These are phyloP conservation scores for Cladorrhinum samala DNA, from an alignment of 495 filamentous ascomycete species.

Conservation along the genomic window DNA sequence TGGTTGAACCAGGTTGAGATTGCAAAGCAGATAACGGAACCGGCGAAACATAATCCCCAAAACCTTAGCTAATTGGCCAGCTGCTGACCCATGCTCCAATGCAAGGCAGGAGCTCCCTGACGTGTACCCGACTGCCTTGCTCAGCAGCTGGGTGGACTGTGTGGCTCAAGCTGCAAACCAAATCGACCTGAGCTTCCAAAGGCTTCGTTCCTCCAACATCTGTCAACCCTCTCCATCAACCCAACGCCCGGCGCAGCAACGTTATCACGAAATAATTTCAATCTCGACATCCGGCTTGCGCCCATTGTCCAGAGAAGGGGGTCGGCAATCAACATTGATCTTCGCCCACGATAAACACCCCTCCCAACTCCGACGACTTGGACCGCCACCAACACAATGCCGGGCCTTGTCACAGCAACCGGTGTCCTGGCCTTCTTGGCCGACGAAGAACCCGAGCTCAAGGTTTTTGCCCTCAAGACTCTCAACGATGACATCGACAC, in stretches of 20 bases:
- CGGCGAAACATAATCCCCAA: conserved; percentile 2
- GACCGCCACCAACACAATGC: conserved; percentile 53
- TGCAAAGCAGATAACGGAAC: not conserved
- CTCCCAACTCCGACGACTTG: not conserved
- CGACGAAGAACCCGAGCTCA: conserved; percentile 87
- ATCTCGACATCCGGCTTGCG: not conserved
- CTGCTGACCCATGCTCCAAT: not conserved
- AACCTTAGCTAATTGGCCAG: conserved; percentile 1
- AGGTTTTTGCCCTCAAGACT: conserved; percentile 86
- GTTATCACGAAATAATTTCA: not conserved
- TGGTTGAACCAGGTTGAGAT: not conserved
- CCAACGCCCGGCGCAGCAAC: not conserved
- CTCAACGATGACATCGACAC: conserved; percentile 93
- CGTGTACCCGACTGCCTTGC: conserved; percentile 17
- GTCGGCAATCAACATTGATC: not conserved
- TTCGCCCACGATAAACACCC: not conserved
- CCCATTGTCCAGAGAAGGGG: not conserved
- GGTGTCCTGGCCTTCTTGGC: conserved; percentile 93
- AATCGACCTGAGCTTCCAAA: not conserved
- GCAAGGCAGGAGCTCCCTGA: conserved; percentile 35
- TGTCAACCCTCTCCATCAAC: not conserved
- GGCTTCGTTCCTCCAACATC: not conserved
- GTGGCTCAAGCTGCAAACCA: conserved; percentile 6
- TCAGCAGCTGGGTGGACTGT: not conserved
- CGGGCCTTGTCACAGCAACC: conserved; percentile 86